A percentile compares a stretch with the other conserved stretches of the same genome.
Evolutionary conservation across 306 rosid species (phyloP).

Genomic region (Cicer cuneatum): DNA sequence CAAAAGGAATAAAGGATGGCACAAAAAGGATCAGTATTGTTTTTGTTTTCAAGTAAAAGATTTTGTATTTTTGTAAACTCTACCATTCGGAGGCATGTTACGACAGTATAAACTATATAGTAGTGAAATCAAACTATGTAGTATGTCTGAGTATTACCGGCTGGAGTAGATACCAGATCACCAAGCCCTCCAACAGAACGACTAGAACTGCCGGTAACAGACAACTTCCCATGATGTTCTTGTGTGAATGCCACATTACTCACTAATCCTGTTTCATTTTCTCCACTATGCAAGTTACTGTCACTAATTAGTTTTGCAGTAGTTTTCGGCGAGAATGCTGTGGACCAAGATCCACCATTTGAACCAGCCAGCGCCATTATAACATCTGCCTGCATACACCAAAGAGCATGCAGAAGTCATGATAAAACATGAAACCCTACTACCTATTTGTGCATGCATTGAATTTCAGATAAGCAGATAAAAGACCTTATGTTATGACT

Average conservation of each 20-base stretch:
- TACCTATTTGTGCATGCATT: background rate
- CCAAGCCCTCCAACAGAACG: conserved; percentile 54
- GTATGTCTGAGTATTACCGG: conserved; percentile 54
- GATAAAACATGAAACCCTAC: conserved; percentile 28
- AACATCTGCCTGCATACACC: conserved; percentile 78
- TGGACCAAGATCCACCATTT: conserved; percentile 98
- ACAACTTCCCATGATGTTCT: conserved; percentile 66
- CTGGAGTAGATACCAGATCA: conserved; percentile 58
- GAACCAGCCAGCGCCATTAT: conserved; percentile 99
- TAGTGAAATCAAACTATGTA: conserved; percentile 24
- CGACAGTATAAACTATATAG: conserved; percentile 7
- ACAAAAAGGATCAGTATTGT: background rate
- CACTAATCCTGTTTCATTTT: conserved; percentile 62
- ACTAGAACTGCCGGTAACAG: conserved; percentile 59
- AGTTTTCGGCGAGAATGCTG: conserved; percentile 76
- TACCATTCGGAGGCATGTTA: background rate
- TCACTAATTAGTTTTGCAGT: conserved; percentile 57
- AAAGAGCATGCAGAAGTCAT: conserved; percentile 35
- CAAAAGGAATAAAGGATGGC: background rate
- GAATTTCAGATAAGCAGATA: conserved; percentile 35
- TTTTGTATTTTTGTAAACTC: background rate
- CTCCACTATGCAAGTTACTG: conserved; percentile 62
- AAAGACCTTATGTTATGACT: conserved; percentile 12
- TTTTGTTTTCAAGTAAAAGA: background rate
- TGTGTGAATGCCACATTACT: conserved; percentile 52